A percentile compares a stretch with the other conserved stretches of the same genome.
Evolutionary conservation across 495 filamentous ascomycete species (phyloP).

Genomic region (Tuber borchii): DNA sequence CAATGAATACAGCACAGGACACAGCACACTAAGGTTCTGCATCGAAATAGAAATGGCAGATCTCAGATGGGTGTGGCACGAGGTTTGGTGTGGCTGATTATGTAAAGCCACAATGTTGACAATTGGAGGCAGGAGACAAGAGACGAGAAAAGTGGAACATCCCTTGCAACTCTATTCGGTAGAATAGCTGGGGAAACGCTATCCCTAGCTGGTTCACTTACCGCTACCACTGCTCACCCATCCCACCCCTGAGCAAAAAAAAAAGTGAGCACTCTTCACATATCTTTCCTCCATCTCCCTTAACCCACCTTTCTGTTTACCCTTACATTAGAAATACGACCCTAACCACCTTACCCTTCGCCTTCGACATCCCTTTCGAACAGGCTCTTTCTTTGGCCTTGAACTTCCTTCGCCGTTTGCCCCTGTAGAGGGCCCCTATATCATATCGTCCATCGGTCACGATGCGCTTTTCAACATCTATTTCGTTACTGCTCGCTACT

Average conservation of each 20-base stretch:
- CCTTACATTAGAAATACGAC: background rate
- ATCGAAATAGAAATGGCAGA: background rate
- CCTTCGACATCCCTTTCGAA: background rate
- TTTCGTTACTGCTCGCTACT: constrained; percentile 27
- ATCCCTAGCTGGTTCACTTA: background rate
- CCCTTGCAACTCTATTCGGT: background rate
- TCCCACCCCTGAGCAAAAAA: background rate
- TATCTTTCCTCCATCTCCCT: background rate
- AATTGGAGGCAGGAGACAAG: background rate
- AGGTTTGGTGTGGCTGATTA: background rate
- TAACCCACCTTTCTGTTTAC: background rate
- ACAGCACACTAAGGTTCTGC: background rate
- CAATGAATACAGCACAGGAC: background rate
- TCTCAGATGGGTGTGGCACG: background rate
- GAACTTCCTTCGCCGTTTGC: background rate
- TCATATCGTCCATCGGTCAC: constrained; percentile 2
- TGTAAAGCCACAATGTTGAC: background rate
- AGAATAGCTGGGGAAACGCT: background rate
- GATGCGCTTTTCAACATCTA: constrained; percentile 34
- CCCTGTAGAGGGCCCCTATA: background rate
- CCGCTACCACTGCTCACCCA: background rate
- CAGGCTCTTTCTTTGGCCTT: background rate
- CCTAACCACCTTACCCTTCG: background rate
- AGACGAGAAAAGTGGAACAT: background rate
- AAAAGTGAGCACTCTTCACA: background rate